These are phyloP conservation scores for Cytospora schulzeri DNA, from an alignment of 2,329 filamentous ascomycete species.

Conservation along the genomic window DNA sequence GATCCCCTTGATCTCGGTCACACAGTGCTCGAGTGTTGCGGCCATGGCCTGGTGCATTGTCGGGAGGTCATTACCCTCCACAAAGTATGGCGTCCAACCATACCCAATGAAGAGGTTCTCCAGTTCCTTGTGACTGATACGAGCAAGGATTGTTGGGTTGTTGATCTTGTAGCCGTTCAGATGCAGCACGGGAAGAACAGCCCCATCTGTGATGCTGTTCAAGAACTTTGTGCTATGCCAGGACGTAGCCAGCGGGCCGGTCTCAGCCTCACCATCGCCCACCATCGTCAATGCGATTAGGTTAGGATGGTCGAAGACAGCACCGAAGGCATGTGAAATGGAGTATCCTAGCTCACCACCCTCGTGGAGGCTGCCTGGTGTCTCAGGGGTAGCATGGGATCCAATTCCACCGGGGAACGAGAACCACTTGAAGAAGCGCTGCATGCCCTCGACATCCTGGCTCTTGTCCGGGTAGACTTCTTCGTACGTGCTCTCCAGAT, in stretches of 20 bases:
- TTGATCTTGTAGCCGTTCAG: conserved; percentile 87
- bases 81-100: conserved; percentile 79
- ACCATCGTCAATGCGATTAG: conserved; percentile 78
- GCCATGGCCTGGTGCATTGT: conserved; percentile 85
- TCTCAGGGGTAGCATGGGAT: conserved; percentile 78
- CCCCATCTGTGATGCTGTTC: conserved; percentile 76
- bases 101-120: conserved; percentile 71
- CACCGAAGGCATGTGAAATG: conserved; percentile 76
- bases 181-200: conserved; percentile 76
- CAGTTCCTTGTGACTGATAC: conserved; percentile 74
- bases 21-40: conserved; percentile 71
- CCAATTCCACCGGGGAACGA: conserved; percentile 80
- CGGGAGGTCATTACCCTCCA: conserved; percentile 72
- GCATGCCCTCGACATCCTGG: conserved; percentile 68
- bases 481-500: conserved; percentile 75
- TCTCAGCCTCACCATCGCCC: conserved; percentile 81
- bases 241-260: conserved; percentile 74
- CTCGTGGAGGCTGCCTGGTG: conserved; percentile 75
- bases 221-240: conserved; percentile 86
- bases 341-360: conserved; percentile 83
- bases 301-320: conserved; percentile 74
- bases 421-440: conserved; percentile 80
- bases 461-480: conserved; percentile 77
- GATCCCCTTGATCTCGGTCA: conserved; percentile 67
- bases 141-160: conserved; percentile 73